These are phyloP conservation scores for Erysimum pusillum DNA, from an alignment of 441 rosid genomes.

Conservation along the genomic window DNA sequence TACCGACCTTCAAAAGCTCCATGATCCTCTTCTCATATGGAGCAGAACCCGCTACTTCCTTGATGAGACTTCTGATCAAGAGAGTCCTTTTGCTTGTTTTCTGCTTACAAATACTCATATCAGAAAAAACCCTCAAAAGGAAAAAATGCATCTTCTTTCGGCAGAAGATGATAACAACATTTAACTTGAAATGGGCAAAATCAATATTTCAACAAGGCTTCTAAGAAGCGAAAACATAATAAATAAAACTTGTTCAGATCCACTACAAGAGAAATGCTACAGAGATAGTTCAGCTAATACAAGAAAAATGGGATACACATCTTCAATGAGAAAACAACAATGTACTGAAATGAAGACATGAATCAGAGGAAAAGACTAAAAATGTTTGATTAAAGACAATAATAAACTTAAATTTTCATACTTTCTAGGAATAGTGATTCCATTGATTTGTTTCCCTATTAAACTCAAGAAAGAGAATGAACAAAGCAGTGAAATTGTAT, in stretches of 20 bases:
- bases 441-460: not conserved
- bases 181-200: not conserved
- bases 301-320: not conserved
- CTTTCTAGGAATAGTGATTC: not conserved
- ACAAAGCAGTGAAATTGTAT: not conserved
- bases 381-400: no score
- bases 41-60: constrained; percentile 77
- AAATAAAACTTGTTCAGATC: no score
- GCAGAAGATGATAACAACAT: not conserved
- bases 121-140: not conserved
- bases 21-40: constrained; percentile 77
- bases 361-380: no score
- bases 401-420: not conserved
- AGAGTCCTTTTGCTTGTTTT: constrained; percentile 71
- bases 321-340: not conserved
- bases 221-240: no score
- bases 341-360: no score
- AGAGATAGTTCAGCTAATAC: no score
- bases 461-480: not conserved
- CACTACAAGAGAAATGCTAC: no score
- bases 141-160: not conserved
- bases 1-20: constrained; percentile 76
- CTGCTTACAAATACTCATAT: constrained; percentile 33
- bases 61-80: constrained; percentile 53
- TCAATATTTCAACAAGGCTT: not conserved